Evolutionary conservation across 441 rosid genomes (phyloP).

Genomic region (Hypseocharis bilobata): DNA sequence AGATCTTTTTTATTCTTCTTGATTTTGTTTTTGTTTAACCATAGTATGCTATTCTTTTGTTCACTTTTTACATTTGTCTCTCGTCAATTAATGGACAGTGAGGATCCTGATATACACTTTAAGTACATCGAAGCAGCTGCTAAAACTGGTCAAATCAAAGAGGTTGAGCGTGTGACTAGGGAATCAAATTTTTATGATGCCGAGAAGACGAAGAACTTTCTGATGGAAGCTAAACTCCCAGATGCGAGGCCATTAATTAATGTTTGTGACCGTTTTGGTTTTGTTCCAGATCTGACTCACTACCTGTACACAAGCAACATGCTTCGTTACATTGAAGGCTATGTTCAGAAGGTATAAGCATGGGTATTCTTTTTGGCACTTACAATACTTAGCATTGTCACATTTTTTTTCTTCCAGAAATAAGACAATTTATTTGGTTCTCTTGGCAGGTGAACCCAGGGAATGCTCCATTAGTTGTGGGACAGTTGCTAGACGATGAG

Average conservation of each 20-base stretch:
- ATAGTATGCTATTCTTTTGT: too few species aligned
- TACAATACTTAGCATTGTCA: background rate
- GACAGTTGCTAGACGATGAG: conserved; percentile 87
- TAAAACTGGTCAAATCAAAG: conserved; percentile 92
- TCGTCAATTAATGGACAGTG: conserved; percentile 39
- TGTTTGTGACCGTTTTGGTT: conserved; percentile 97
- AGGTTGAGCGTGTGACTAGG: conserved; percentile 94
- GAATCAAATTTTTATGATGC: conserved; percentile 92
- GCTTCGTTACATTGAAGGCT: conserved; percentile 98
- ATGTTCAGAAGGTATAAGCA: conserved; percentile 79
- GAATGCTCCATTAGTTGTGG: conserved; percentile 86
- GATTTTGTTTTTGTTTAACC: too few species aligned
- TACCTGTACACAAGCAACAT: conserved; percentile 91
- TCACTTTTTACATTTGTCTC: conserved; percentile 7
- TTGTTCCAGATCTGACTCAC: conserved; percentile 94
- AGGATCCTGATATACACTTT: conserved; percentile 91
- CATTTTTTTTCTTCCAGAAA: too few species aligned
- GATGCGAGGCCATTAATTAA: conserved; percentile 84
- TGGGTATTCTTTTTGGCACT: too few species aligned
- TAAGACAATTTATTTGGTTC: conserved; percentile 14
- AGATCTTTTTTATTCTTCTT: too few species aligned
- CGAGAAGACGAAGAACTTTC: conserved; percentile 85
- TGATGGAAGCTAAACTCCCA: conserved; percentile 95
- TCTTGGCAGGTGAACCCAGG: conserved; percentile 69
- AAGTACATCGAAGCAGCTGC: conserved; percentile 96